These are phyloP conservation scores for Leucogyrophana mollusca DNA, from an alignment of 768 basidiomycete species.

Conservation along the genomic window DNA sequence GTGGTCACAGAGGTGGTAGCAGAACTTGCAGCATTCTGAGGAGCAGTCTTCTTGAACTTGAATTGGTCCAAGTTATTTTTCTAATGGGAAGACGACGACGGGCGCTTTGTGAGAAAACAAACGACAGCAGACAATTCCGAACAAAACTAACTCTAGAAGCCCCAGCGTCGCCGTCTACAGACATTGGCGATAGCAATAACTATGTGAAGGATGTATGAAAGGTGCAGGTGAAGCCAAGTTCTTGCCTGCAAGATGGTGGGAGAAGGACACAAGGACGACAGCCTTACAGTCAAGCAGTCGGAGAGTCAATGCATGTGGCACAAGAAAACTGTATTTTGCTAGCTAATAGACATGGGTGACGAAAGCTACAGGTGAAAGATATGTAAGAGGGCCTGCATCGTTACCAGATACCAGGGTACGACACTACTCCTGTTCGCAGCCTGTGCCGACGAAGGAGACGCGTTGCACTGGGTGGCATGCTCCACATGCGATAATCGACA, in stretches of 20 bases:
- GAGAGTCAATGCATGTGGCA: constrained; percentile 55
- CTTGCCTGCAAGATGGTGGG: constrained; percentile 20
- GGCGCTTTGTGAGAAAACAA: constrained; percentile 33
- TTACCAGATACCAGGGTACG: neutral
- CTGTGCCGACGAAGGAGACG: neutral
- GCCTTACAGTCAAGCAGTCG: constrained; percentile 40
- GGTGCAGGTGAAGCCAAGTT: constrained; percentile 3
- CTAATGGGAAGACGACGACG: constrained; percentile 28
- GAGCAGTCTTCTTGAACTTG: constrained; percentile 44
- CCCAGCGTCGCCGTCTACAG: constrained; percentile 43
- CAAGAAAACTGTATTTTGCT: constrained; percentile 37
- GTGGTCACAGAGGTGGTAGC: constrained; percentile 1
- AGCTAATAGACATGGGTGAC: constrained; percentile 30
- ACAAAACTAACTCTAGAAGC: constrained; percentile 49
- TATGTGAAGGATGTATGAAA: constrained; percentile 12
- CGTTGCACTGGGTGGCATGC: neutral
- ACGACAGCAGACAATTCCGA: constrained; percentile 22
- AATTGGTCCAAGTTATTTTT: constrained; percentile 44
- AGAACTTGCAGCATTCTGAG: constrained; percentile 24
- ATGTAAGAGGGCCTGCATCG: constrained; percentile 2
- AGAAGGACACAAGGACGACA: constrained; percentile 23
- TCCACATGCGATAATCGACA: neutral
- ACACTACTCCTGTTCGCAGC: no score
- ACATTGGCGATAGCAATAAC: constrained; percentile 39
- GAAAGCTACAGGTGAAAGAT: constrained; percentile 9